A percentile compares a stretch with the other conserved stretches of the same genome.
Conservation (phyloP, 2,329 filamentous ascomycete species). For the Exophiala bonariae region DNA sequence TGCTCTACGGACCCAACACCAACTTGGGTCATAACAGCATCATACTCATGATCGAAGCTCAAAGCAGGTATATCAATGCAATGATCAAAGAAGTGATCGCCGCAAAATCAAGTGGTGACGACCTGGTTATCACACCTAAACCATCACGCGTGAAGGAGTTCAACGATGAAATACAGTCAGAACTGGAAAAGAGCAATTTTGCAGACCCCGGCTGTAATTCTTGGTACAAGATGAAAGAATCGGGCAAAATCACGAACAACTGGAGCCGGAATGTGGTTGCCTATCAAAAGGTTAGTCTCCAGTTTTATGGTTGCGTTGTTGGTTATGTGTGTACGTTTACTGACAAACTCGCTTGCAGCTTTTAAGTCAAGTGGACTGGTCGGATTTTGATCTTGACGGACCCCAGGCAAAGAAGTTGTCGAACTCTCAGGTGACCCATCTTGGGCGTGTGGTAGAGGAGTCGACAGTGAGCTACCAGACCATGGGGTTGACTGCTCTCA, state of each 20-base stretch:
- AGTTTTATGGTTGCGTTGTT: neutral
- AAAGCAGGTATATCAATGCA: slow-evolving; percentile 54
- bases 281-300: slow-evolving; percentile 49
- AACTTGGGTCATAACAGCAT: slow-evolving; percentile 58
- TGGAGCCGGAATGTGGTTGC: slow-evolving; percentile 55
- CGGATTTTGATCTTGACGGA: slow-evolving; percentile 30
- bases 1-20: slow-evolving; percentile 61
- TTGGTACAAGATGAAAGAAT: slow-evolving; percentile 58
- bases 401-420: slow-evolving; percentile 21
- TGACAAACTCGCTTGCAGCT: slow-evolving; percentile 20
- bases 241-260: slow-evolving; percentile 58
- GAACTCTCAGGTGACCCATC: slow-evolving; percentile 15
- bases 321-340: too few species aligned
- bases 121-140: slow-evolving; percentile 49
- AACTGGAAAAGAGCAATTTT: slow-evolving; percentile 48
- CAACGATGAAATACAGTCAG: slow-evolving; percentile 24
- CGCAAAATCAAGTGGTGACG: slow-evolving; percentile 41
- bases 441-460: slow-evolving; percentile 39
- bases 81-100: slow-evolving; percentile 51
- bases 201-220: slow-evolving; percentile 55
- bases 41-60: slow-evolving; percentile 63
- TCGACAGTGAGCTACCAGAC: slow-evolving; percentile 33
- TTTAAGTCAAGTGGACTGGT: slow-evolving; percentile 31
- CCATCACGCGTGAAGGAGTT: slow-evolving; percentile 16
- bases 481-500: slow-evolving; percentile 69